A percentile compares a stretch with the other conserved stretches of the same genome.
Conservation (phyloP, 257 asterid genomes). For the Perilla frutescens region DNA sequence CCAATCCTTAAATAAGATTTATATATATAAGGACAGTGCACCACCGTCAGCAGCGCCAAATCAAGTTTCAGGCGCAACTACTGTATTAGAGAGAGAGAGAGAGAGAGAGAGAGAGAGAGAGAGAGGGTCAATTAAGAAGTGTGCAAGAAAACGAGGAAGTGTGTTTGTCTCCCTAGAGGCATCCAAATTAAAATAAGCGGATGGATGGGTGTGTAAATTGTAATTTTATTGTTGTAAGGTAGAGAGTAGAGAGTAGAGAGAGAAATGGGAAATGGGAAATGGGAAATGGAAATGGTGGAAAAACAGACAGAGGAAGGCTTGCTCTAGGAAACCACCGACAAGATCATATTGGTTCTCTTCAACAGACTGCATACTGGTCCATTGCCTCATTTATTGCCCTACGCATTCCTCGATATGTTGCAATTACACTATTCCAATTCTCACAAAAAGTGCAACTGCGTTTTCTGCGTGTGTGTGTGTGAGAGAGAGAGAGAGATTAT, state of each 20-base stretch:
- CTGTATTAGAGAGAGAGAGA: not conserved
- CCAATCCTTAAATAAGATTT: too few relatives aligned
- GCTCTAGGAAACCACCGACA: slow-evolving; percentile 70
- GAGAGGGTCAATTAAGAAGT: not conserved
- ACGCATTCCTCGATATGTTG: too few relatives aligned
- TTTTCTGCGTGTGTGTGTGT: not conserved
- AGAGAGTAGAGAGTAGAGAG: too few relatives aligned
- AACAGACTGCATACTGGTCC: slow-evolving; percentile 8
- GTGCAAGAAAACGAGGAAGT: slow-evolving; percentile 14
- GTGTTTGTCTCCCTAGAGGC: slow-evolving; percentile 31
- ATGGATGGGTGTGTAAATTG: too few relatives aligned
- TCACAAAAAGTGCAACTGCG: not conserved
- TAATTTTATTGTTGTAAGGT: too few relatives aligned
- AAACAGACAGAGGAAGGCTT: slow-evolving; percentile 32
- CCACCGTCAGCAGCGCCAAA: slow-evolving; percentile 32
- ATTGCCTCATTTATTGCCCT: slow-evolving; percentile 12
- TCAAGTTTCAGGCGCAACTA: slow-evolving; percentile 3
- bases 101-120: not conserved
- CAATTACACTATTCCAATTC: too few relatives aligned
- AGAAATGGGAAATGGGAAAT: too few relatives aligned
- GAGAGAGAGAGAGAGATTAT: not conserved
- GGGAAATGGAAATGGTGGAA: too few relatives aligned
- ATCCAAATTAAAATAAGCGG: slow-evolving; percentile 1
- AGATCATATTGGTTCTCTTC: slow-evolving; percentile 48
- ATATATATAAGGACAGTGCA: slow-evolving; percentile 15